A percentile compares a stretch with the other conserved stretches of the same genome.
Conservation (phyloP, 768 basidiomycete genomes). For the Leucogyrophana mollusca region DNA sequence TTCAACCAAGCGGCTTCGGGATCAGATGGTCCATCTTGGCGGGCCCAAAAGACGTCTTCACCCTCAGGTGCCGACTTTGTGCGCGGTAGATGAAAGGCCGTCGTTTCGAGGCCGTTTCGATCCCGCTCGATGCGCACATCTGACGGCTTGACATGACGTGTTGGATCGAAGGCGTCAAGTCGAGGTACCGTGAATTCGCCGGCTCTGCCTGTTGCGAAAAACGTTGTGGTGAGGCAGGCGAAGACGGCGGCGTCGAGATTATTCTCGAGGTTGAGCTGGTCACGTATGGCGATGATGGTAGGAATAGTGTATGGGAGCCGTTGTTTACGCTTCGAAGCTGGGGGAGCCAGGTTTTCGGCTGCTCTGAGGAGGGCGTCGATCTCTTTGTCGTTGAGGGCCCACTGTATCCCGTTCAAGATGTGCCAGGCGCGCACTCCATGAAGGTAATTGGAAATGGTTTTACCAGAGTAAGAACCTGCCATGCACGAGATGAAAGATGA, state of each 20-base stretch:
- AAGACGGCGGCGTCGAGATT: slow-evolving; percentile 31
- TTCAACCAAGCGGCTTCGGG: slow-evolving; percentile 19
- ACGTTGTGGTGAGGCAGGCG: slow-evolving; percentile 38
- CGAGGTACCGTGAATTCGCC: slow-evolving; percentile 39
- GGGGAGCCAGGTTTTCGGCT: slow-evolving; percentile 8
- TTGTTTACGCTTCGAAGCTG: slow-evolving; percentile 3
- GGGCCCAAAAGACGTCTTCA: slow-evolving; percentile 32
- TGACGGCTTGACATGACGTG: slow-evolving; percentile 24
- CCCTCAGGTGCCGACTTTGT: slow-evolving; percentile 17
- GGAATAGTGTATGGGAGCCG: slow-evolving; percentile 14
- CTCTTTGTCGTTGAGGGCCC: slow-evolving; percentile 12
- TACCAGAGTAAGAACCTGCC: slow-evolving; percentile 11
- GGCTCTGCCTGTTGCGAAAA: slow-evolving; percentile 30
- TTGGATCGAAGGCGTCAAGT: slow-evolving; percentile 28
- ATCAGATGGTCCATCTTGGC: slow-evolving; percentile 24
- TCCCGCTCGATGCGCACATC: slow-evolving; percentile 20
- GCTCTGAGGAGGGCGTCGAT: slow-evolving; percentile 14
- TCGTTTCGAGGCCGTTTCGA: slow-evolving; percentile 16
- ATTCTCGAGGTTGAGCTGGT: background rate
- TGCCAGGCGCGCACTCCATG: slow-evolving; percentile 22
- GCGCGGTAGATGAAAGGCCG: slow-evolving; percentile 12
- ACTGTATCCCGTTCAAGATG: slow-evolving; percentile 17
- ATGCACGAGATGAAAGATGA: slow-evolving; percentile 11
- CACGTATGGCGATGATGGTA: slow-evolving; percentile 1
- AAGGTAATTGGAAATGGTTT: slow-evolving; percentile 13